A percentile compares a stretch with the other conserved stretches of the same genome.
Evolutionary conservation across 139 green algal species (phyloP).

Genomic region (Protoeuglena noctilucae): DNA sequence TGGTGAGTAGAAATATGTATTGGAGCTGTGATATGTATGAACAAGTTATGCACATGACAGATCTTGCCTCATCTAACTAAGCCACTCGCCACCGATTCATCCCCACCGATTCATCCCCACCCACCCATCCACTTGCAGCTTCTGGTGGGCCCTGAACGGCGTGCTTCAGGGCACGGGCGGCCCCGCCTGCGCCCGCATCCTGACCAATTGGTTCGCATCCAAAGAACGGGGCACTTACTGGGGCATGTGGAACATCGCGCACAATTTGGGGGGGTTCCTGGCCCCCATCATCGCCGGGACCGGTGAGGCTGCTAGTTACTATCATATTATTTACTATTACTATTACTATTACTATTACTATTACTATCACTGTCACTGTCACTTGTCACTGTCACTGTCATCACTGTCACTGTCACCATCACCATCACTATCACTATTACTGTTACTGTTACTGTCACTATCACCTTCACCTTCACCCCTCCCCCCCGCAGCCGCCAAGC

Average conservation of each 20-base stretch:
- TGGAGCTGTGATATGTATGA: too few species aligned
- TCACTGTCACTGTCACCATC: neutral
- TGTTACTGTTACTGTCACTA: neutral
- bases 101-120: too few species aligned
- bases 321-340: conserved; percentile 2
- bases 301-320: too few species aligned
- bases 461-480: too few species aligned
- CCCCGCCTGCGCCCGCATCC: conserved; percentile 80
- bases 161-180: conserved; percentile 82
- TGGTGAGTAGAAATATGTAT: too few species aligned
- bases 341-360: too few species aligned
- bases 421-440: neutral
- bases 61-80: too few species aligned
- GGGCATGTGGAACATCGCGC: conserved; percentile 85
- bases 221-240: conserved; percentile 72
- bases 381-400: neutral
- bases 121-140: too few species aligned
- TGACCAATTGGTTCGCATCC: conserved; percentile 88
- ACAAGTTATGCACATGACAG: too few species aligned
- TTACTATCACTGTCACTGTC: neutral
- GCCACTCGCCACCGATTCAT: too few species aligned
- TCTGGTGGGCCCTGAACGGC: conserved; percentile 77
- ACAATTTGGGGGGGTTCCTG: conserved; percentile 88
- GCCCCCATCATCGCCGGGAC: conserved; percentile 80
- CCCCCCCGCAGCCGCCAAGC: conserved; percentile 57